Percentiles rank a stretch among this genome's conserved stretches.
phyloP scores from a whole-genome alignment of 2,329 filamentous ascomycete genomes.

The Alternaria triticina region DNA sequence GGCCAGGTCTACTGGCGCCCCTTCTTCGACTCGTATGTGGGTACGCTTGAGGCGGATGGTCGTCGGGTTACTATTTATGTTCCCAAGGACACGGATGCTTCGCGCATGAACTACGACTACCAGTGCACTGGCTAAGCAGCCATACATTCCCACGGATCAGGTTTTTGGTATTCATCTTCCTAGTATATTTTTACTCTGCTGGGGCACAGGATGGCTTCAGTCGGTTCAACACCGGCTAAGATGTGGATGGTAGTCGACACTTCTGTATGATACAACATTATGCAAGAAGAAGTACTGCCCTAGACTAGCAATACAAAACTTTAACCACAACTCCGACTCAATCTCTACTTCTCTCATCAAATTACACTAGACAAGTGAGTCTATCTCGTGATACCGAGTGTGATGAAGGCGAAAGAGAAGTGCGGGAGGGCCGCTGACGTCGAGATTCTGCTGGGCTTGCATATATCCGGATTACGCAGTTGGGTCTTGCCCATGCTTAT shows the following conservation, averaged over 20 bases:
- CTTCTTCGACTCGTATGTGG: background rate
- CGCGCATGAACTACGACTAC: slow-evolving; percentile 3
- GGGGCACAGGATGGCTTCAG: background rate
- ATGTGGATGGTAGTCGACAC: background rate
- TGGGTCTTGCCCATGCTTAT: background rate
- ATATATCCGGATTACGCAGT: background rate
- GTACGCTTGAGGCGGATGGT: background rate
- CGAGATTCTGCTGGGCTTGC: background rate
- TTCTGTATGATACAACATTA: background rate
- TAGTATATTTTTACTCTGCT: background rate
- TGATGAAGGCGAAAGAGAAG: background rate
- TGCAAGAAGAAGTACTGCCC: background rate
- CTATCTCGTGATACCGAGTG: background rate
- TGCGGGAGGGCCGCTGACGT: background rate
- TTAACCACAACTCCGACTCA: background rate
- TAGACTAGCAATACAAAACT: background rate
- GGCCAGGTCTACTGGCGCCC: background rate
- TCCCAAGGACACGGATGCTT: background rate
- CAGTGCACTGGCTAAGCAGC: background rate
- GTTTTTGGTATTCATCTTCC: rapidly evolving
- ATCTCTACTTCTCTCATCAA: background rate
- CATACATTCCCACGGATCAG: background rate
- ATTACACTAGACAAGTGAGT: background rate
- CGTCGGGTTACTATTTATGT: background rate
- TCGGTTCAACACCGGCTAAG: background rate